Conservation (phyloP, 75 land plant genomes). For the Gnetum montanum region DNA sequence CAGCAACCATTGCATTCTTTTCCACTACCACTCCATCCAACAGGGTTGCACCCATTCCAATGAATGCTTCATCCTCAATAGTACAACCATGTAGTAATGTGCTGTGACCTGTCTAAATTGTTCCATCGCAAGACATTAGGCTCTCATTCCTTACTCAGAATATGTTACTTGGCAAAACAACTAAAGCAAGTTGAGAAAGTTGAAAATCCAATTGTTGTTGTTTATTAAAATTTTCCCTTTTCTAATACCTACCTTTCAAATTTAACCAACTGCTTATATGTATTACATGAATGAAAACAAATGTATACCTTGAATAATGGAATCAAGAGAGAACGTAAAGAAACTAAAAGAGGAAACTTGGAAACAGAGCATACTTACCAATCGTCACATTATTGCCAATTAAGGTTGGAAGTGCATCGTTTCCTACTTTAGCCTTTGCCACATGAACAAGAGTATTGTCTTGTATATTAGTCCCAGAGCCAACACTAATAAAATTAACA, state of each 20-base stretch:
- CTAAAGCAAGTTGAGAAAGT: no score
- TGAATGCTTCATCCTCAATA: slow-evolving; percentile 91
- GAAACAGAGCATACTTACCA: slow-evolving; percentile 35
- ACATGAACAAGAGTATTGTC: slow-evolving; percentile 95
- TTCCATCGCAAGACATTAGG: slow-evolving; percentile 1
- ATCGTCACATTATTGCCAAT: slow-evolving; percentile 90
- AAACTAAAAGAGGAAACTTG: not conserved
- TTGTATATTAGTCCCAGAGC: slow-evolving; percentile 86
- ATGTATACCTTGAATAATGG: no score
- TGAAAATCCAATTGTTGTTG: no score
- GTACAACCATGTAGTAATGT: slow-evolving; percentile 94
- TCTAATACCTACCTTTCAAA: no score
- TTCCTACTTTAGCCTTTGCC: slow-evolving; percentile 83
- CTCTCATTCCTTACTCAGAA: slow-evolving; percentile 2
- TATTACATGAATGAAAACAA: not conserved
- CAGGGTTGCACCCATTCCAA: slow-evolving; percentile 90
- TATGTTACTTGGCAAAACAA: no score
- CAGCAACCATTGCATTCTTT: slow-evolving; percentile 91
- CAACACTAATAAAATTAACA: slow-evolving; percentile 80
- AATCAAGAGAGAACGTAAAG: not conserved
- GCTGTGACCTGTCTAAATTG: slow-evolving; percentile 69
- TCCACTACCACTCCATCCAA: slow-evolving; percentile 93
- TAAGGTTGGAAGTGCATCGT: slow-evolving; percentile 69
- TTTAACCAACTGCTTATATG: no score
- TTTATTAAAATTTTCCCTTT: no score